Percentiles rank a stretch among this genome's conserved stretches.
phyloP scores from a whole-genome alignment of 2,329 filamentous ascomycete species.

The Ciborinia camelliae region DNA sequence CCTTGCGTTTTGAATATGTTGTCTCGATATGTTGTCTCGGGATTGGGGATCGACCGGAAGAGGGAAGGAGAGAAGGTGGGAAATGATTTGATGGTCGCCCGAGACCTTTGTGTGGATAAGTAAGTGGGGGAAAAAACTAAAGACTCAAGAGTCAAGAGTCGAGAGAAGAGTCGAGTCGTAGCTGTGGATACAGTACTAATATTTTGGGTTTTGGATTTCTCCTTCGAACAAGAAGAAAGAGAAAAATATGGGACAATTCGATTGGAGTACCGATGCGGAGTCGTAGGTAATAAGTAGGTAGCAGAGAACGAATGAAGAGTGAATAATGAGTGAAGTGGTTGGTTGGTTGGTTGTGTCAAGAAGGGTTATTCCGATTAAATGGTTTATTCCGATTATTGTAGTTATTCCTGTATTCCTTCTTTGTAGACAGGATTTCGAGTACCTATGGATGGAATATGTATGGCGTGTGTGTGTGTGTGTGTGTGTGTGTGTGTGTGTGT shows the following conservation, averaged over 20 bases:
- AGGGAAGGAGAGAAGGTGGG: background rate
- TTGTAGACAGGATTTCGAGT: too few species aligned
- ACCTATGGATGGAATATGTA: too few species aligned
- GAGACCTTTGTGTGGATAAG: slow-evolving; percentile 7
- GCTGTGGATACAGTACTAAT: slow-evolving; percentile 10
- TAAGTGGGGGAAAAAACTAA: slow-evolving; percentile 8
- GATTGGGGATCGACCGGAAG: slow-evolving; percentile 15
- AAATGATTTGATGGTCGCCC: slow-evolving; percentile 8
- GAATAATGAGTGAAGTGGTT: background rate
- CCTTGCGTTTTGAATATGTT: slow-evolving; percentile 11
- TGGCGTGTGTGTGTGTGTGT: background rate
- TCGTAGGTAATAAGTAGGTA: too few species aligned
- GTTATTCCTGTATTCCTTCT: background rate
- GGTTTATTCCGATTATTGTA: too few species aligned
- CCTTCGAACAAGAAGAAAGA: background rate
- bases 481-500: too few species aligned
- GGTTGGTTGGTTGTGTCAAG: background rate
- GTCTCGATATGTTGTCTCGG: background rate
- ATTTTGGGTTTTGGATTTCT: background rate
- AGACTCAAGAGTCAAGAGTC: background rate
- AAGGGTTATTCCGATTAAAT: background rate
- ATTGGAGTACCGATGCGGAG: too few species aligned
- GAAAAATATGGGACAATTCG: too few species aligned
- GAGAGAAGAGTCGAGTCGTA: slow-evolving; percentile 3
- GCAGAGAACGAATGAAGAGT: background rate